Evolutionary conservation across 2,329 filamentous ascomycete genomes (phyloP).

Genomic region (Alternaria gansuensis): DNA sequence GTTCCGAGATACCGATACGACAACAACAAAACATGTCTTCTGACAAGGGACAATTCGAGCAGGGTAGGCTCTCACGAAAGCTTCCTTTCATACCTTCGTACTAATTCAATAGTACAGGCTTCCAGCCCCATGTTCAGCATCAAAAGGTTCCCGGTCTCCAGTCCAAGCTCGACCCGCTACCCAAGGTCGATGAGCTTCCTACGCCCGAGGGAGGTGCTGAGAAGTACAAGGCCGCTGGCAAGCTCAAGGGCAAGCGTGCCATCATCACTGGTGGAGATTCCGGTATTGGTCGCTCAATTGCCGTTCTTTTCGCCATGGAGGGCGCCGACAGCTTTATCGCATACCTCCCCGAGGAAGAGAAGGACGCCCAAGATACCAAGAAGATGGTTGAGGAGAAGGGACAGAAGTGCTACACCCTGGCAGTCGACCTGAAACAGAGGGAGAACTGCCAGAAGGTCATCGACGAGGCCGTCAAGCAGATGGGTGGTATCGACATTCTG

Average conservation of each 20-base stretch:
- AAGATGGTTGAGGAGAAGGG: slow-evolving; percentile 73
- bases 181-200: slow-evolving; percentile 71
- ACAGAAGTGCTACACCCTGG: slow-evolving; percentile 69
- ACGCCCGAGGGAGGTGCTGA: slow-evolving; percentile 72
- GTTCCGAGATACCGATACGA: background rate
- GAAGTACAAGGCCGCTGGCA: slow-evolving; percentile 77
- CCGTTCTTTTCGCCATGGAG: slow-evolving; percentile 82
- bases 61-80: slow-evolving; percentile 32
- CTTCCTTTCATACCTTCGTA: background rate
- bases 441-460: slow-evolving; percentile 75
- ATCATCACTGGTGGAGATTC: slow-evolving; percentile 84
- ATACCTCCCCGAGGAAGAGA: slow-evolving; percentile 78
- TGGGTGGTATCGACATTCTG: slow-evolving; percentile 77
- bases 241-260: slow-evolving; percentile 77
- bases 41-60: slow-evolving; percentile 50
- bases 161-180: slow-evolving; percentile 65
- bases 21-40: slow-evolving; percentile 59
- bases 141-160: slow-evolving; percentile 64
- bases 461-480: slow-evolving; percentile 69
- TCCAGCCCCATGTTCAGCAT: slow-evolving; percentile 60
- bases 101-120: slow-evolving; percentile 48
- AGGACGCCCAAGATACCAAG: slow-evolving; percentile 79
- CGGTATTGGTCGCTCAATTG: slow-evolving; percentile 79
- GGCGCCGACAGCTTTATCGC: slow-evolving; percentile 77
- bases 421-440: slow-evolving; percentile 70